Base-by-base conservation (phyloP, 306 rosid genomes). In the Clitoria ternatea region DNA sequence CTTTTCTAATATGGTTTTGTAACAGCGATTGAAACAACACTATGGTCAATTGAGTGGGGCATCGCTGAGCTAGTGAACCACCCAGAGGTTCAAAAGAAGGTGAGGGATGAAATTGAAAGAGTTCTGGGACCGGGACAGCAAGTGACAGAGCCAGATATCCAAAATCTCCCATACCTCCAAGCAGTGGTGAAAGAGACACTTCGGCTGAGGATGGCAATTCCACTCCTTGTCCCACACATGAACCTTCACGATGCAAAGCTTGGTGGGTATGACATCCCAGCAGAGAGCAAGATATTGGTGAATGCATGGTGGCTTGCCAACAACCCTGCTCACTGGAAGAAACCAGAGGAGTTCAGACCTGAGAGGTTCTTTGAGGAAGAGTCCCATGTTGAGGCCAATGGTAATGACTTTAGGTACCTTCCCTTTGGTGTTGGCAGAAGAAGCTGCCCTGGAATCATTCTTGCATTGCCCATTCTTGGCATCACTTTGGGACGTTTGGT, bases 21-120 rank as follows among this genome's bases (percentile, higher is more conserved):
- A 73, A 56, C 96, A 92, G 96, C 96, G 14, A 92, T 92, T 37
- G 98, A 92, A 32, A 92, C 98, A 37, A 92, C 96, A 12, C 53
- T 90, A 4, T 90, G 98, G 96, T 92, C 98, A 11, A 83, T 92
- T 17, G 98, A 92, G 24, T 92, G 98, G 98, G 96, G 92, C 0
- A 59, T 92, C 33, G 98, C 98, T 1, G 98, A 86, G 77, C 88
- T 92, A 2, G 98, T 90, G 83, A 92, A 92, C 86, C 92, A 92
- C 81, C 98, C 82, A 3, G 85, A 77, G 53, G 75, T 88, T 32
- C 95, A 89, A 57, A 77, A 65, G 39, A 92, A 86, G 70, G 29
- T 90, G 0, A 81, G 92, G 22, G 71, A 81, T 0, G 98, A 92
- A 33, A 69, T 92, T 0, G 96, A 89, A 50, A 59, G 40, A 0